Conservation (phyloP, 495 filamentous ascomycete species). For the Geopyxis carbonaria region DNA sequence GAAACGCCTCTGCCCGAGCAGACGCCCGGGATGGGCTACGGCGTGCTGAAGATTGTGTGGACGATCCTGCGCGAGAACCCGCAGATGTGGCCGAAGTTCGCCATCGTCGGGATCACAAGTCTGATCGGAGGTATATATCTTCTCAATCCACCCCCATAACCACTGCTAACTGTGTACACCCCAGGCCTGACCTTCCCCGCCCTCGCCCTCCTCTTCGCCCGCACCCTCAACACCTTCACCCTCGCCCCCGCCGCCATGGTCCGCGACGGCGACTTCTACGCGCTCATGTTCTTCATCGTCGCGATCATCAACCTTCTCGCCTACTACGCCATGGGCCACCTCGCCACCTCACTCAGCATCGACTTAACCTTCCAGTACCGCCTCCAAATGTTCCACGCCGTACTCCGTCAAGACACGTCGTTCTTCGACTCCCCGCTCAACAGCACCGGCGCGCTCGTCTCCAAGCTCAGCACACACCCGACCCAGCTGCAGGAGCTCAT, state of each 20-base stretch:
- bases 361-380: constrained; percentile 31
- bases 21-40: too few relatives aligned
- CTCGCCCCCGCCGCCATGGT: constrained; percentile 15
- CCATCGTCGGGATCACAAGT: too few relatives aligned
- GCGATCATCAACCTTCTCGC: constrained; percentile 33
- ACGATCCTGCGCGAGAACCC: background rate
- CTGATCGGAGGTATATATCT: too few relatives aligned
- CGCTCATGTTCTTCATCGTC: constrained; percentile 38
- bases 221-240: constrained; percentile 30
- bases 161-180: too few relatives aligned
- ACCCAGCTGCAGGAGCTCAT: constrained; percentile 47
- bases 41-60: background rate
- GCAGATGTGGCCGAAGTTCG: background rate
- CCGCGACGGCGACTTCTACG: constrained; percentile 31
- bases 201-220: constrained; percentile 36
- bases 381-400: constrained; percentile 30
- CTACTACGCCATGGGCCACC: constrained; percentile 31
- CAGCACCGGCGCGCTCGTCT: constrained; percentile 40
- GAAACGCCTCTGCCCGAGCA: background rate
- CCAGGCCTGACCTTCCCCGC: too few relatives aligned
- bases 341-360: constrained; percentile 32
- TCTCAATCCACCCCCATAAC: too few relatives aligned
- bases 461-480: constrained; percentile 38
- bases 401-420: constrained; percentile 33
- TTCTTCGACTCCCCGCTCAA: constrained; percentile 41